A percentile compares a stretch with the other conserved stretches of the same genome.
phyloP scores from a whole-genome alignment of 345 rosid species.

The Hibiscus syriacus region DNA sequence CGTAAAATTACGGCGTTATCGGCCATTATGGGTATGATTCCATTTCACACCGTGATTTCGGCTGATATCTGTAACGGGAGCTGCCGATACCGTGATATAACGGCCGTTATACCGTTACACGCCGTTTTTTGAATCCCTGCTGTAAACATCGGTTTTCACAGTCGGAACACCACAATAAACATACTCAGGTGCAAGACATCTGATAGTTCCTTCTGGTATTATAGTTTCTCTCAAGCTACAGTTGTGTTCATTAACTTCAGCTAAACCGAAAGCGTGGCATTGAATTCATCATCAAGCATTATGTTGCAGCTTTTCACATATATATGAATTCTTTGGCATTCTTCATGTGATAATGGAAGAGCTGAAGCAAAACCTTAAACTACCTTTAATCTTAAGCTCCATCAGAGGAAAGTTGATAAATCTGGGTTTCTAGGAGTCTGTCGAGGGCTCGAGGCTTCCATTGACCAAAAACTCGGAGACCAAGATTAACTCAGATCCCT shows the following conservation, averaged over 20 bases:
- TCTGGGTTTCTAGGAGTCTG: constrained; percentile 31
- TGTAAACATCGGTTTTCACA: constrained; percentile 66
- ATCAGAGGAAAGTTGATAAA: constrained; percentile 31
- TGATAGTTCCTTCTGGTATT: constrained; percentile 73
- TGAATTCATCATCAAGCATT: constrained; percentile 67
- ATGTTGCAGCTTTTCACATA: constrained; percentile 77
- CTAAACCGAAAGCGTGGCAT: constrained; percentile 71
- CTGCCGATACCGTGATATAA: too few species aligned
- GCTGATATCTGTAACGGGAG: too few species aligned
- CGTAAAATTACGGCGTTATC: too few species aligned
- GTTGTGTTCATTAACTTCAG: constrained; percentile 68
- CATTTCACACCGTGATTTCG: too few species aligned
- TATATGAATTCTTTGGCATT: constrained; percentile 74
- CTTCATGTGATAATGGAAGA: constrained; percentile 68
- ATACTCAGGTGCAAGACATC: constrained; percentile 79
- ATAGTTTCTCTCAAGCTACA: constrained; percentile 47
- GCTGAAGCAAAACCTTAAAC: constrained; percentile 71
- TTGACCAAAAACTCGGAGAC: constrained; percentile 66
- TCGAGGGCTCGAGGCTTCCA: constrained; percentile 81
- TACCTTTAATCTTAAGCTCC: constrained; percentile 57
- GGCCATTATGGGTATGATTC: too few species aligned
- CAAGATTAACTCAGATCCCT: constrained; percentile 49
- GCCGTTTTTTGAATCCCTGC: too few species aligned
- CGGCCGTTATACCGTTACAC: too few species aligned
- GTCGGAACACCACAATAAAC: constrained; percentile 65